Conservation (phyloP, 306 rosid genomes). For the Mimosa bimucronata region DNA sequence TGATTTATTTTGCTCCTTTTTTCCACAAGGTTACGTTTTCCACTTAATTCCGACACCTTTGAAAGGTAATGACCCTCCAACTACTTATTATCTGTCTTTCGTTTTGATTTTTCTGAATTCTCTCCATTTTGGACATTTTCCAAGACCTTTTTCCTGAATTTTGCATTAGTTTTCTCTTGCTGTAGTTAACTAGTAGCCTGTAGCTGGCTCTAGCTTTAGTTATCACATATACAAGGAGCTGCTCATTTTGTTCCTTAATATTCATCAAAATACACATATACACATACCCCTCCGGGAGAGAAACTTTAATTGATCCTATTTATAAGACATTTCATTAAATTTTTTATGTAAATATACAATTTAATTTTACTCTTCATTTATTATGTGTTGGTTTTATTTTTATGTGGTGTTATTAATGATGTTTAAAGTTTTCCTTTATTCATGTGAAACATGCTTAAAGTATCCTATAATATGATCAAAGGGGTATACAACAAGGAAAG, state of each 20-base stretch:
- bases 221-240: no score
- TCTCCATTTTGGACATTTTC: neutral
- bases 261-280: neutral
- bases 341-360: no score
- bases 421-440: no score
- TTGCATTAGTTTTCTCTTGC: neutral
- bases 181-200: neutral
- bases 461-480: no score
- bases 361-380: no score
- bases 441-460: no score
- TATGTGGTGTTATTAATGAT: no score
- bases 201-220: neutral
- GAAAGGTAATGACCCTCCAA: neutral
- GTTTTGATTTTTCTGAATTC: conserved; percentile 6
- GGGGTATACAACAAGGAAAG: neutral
- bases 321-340: no score
- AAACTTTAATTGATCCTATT: no score
- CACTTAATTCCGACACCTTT: neutral
- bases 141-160: neutral
- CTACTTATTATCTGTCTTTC: neutral
- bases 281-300: no score
- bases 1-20: neutral
- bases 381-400: no score
- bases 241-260: neutral
- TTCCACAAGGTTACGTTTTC: conserved; percentile 30